A percentile compares a stretch with the other conserved stretches of the same genome.
phyloP scores from a whole-genome alignment of 352 stramenopile genomes.

The Pythium biforme region DNA sequence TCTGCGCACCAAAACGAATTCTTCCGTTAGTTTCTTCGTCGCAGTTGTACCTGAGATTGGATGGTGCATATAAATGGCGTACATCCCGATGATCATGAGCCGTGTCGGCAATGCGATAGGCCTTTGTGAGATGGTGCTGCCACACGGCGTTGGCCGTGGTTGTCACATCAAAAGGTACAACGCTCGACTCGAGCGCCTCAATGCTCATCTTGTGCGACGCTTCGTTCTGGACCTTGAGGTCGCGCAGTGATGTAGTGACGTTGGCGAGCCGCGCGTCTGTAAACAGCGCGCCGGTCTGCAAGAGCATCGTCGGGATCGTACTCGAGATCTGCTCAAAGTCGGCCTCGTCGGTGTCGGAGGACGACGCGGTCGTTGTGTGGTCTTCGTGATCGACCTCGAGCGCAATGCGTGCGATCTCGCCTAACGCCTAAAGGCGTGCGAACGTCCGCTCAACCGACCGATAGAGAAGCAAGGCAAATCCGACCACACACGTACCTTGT shows the following conservation, averaged over 20 bases:
- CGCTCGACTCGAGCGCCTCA: conserved; percentile 8
- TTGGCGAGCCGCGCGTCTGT: background rate
- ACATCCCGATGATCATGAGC: too few relatives aligned
- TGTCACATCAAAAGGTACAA: conserved; percentile 13
- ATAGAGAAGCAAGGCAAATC: too few relatives aligned
- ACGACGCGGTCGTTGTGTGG: conserved; percentile 2
- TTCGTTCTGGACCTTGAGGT: background rate
- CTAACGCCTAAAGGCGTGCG: background rate
- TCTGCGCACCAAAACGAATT: too few relatives aligned
- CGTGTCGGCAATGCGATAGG: conserved; percentile 1
- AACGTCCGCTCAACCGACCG: too few relatives aligned
- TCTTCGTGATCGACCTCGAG: conserved; percentile 2
- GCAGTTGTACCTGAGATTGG: too few relatives aligned
- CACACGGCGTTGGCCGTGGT: conserved; percentile 9
- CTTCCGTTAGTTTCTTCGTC: too few relatives aligned
- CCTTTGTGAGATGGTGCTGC: conserved; percentile 11
- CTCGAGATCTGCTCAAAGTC: conserved; percentile 15
- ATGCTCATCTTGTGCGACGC: background rate
- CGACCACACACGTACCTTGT: background rate
- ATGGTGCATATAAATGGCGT: too few relatives aligned
- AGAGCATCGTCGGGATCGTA: conserved; percentile 10
- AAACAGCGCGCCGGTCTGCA: conserved; percentile 5
- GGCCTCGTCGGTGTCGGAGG: background rate
- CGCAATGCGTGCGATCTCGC: background rate
- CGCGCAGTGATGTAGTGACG: conserved; percentile 1